Evolutionary conservation across 495 filamentous ascomycete species (phyloP).

Genomic region (Melanomma pulvis-pyrius): DNA sequence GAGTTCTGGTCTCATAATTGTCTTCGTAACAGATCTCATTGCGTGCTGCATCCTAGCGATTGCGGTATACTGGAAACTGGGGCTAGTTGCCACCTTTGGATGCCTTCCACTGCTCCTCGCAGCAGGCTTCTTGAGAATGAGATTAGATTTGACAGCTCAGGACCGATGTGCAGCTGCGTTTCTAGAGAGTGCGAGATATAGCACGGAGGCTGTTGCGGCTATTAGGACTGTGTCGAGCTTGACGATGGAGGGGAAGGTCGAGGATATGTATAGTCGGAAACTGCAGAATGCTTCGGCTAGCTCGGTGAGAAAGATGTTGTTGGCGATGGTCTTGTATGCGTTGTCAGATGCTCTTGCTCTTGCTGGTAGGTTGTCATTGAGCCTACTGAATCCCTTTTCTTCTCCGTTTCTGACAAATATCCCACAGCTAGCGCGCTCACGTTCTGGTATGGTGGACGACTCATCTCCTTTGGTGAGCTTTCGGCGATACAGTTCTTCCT

Average conservation of each 20-base stretch:
- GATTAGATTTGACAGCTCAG: slow-evolving; percentile 48
- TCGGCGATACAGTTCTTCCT: slow-evolving; percentile 82
- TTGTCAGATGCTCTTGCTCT: slow-evolving; percentile 69
- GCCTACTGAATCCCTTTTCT: not conserved
- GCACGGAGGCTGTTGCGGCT: slow-evolving; percentile 55
- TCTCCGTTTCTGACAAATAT: not conserved
- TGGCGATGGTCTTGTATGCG: slow-evolving; percentile 73
- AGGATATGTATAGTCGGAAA: slow-evolving; percentile 14
- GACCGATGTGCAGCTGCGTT: slow-evolving; percentile 33
- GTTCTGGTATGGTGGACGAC: slow-evolving; percentile 88
- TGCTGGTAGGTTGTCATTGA: not conserved
- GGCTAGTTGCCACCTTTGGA: slow-evolving; percentile 40
- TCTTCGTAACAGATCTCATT: slow-evolving; percentile 37
- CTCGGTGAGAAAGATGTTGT: slow-evolving; percentile 49
- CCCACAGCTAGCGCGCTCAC: slow-evolving; percentile 83
- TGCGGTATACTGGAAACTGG: slow-evolving; percentile 42
- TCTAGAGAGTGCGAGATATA: slow-evolving; percentile 42
- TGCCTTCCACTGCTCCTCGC: slow-evolving; percentile 37
- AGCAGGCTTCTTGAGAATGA: slow-evolving; percentile 46
- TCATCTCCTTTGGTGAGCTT: slow-evolving; percentile 68
- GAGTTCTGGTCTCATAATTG: slow-evolving; percentile 40
- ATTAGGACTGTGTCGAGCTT: slow-evolving; percentile 60
- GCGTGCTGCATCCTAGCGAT: slow-evolving; percentile 36
- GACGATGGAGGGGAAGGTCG: slow-evolving; percentile 45
- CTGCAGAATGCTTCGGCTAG: slow-evolving; percentile 1